These are phyloP conservation scores for Durusdinium trenchii DNA, from an alignment of 73 alveolate genomes.

Conservation along the genomic window DNA sequence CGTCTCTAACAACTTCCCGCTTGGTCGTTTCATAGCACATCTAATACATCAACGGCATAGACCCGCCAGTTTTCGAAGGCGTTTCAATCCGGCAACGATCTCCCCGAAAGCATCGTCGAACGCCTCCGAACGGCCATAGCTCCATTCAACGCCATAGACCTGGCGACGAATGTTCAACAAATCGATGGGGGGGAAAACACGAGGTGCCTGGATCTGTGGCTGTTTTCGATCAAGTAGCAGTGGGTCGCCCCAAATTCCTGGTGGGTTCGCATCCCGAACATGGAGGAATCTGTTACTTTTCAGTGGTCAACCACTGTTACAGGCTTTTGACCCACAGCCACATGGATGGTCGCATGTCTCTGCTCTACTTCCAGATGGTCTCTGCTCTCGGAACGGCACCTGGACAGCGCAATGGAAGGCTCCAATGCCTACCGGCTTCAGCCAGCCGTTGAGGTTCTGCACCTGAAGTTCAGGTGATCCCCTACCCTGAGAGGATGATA, in stretches of 20 bases:
- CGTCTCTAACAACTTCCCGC: too few species aligned
- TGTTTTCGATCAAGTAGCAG: not conserved
- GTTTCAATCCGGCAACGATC: too few species aligned
- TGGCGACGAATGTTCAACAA: too few species aligned
- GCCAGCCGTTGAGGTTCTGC: slow-evolving; percentile 56
- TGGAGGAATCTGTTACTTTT: not conserved
- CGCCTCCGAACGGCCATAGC: slow-evolving; percentile 68
- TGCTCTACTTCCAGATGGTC: not conserved
- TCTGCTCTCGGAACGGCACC: not conserved
- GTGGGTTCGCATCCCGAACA: not conserved
- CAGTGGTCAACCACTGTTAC: not conserved
- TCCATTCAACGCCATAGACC: slow-evolving; percentile 79
- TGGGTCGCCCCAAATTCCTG: not conserved
- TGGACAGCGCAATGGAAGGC: slow-evolving; percentile 82
- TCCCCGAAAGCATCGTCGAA: not conserved
- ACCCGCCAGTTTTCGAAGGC: too few species aligned
- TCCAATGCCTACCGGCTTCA: slow-evolving; percentile 63
- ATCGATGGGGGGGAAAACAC: too few species aligned
- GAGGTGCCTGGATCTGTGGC: too few species aligned
- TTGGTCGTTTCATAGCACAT: too few species aligned
- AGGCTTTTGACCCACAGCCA: not conserved
- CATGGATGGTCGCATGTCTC: not conserved
- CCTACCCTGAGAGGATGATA: too few species aligned
- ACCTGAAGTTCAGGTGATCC: not conserved
- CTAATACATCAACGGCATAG: too few species aligned